Percentiles rank a stretch among this genome's conserved stretches.
These are phyloP conservation scores for Colletotrichum kahawae DNA, from an alignment of 2,329 filamentous ascomycete species.

Conservation along the genomic window DNA sequence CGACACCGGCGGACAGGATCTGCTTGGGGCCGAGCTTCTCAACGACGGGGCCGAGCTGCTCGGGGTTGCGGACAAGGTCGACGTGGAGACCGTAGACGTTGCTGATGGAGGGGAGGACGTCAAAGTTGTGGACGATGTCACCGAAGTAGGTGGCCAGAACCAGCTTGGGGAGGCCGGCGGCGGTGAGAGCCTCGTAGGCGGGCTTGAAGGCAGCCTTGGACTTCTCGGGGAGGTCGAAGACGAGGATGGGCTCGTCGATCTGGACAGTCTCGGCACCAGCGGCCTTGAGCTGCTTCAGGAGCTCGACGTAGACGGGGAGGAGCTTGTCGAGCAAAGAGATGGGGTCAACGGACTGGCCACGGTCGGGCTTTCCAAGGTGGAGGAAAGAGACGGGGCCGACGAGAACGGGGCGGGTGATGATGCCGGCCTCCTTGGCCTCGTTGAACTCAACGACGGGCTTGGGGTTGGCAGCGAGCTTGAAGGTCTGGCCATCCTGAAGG, in stretches of 20 bases:
- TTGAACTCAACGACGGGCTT: conserved; percentile 95
- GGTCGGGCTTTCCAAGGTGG: conserved; percentile 96
- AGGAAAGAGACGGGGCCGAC: conserved; percentile 98
- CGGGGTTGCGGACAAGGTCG: conserved; percentile 96
- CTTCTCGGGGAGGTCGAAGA: conserved; percentile 90
- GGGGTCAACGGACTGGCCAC: conserved; percentile 89
- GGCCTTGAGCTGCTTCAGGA: conserved; percentile 90
- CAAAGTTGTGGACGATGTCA: conserved; percentile 99
- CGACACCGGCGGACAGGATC: conserved; percentile 91
- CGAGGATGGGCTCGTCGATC: conserved; percentile 97
- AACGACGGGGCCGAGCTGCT: conserved; percentile 90
- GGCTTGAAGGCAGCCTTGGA: conserved; percentile 98
- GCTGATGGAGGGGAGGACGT: conserved; percentile 75
- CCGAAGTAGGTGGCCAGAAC: conserved; percentile 98
- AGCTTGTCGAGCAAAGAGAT: conserved; percentile 94
- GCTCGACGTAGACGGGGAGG: conserved; percentile 91
- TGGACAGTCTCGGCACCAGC: conserved; percentile 96
- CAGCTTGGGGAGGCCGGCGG: conserved; percentile 83
- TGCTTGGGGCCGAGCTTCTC: conserved; percentile 86
- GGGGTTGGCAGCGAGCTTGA: conserved; percentile 85
- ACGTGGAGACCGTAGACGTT: conserved; percentile 78
- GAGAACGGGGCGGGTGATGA: conserved; percentile 90
- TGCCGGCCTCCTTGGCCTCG: conserved; percentile 97
- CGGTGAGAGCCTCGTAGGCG: conserved; percentile 86
- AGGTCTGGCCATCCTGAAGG: conserved; percentile 94